Conservation (phyloP, 1,284 basidiomycete genomes). For the Papiliotrema fonsecae region DNA sequence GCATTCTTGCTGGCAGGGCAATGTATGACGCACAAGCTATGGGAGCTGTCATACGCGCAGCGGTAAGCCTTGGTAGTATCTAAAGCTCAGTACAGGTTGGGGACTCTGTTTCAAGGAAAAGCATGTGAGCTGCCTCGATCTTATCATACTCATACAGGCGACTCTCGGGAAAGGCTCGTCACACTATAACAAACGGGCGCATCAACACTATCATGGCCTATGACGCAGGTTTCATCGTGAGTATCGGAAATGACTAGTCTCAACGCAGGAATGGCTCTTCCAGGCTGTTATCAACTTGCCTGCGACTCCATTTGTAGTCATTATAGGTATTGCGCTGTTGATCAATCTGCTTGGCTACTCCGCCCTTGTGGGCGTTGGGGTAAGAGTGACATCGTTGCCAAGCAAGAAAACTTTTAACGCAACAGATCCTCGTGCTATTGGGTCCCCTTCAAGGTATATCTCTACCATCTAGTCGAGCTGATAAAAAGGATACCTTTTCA, state of each 20-base stretch:
- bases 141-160: constrained; percentile 52
- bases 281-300: constrained; percentile 50
- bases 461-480: no score
- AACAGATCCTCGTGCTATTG: not conserved
- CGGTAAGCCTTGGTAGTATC: constrained; percentile 2
- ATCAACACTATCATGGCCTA: constrained; percentile 70
- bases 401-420: not conserved
- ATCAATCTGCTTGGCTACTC: constrained; percentile 51
- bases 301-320: constrained; percentile 51
- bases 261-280: constrained; percentile 10
- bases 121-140: constrained; percentile 50
- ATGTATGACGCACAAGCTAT: not conserved
- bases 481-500: constrained; percentile 53
- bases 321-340: constrained; percentile 61
- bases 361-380: constrained; percentile 47
- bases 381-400: constrained; percentile 54
- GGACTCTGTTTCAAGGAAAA: constrained; percentile 22
- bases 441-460: not conserved
- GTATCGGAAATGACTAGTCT: constrained; percentile 25
- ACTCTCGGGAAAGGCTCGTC: constrained; percentile 18
- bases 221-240: constrained; percentile 56
- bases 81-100: constrained; percentile 10
- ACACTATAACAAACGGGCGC: constrained; percentile 21
- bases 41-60: constrained; percentile 3
- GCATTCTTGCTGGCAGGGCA: not conserved